Conservation (phyloP, 2,329 filamentous ascomycete genomes). For the Coniosporium tulheliwenetii region DNA sequence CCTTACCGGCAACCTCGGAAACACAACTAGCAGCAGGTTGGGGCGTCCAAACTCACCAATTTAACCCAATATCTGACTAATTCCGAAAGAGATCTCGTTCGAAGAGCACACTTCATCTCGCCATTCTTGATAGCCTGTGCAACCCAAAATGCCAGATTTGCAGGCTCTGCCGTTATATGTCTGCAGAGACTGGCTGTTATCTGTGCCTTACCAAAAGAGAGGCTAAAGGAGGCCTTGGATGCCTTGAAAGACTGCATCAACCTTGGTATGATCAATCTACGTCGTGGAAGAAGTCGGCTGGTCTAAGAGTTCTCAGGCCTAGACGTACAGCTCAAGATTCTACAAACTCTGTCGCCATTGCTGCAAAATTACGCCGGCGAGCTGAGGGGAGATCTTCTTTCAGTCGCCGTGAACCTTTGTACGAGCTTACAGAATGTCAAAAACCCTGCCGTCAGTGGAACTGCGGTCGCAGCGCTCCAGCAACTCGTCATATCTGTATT, state of each 20-base stretch:
- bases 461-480: slow-evolving; percentile 88
- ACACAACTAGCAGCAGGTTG: slow-evolving; percentile 56
- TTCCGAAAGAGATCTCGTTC: slow-evolving; percentile 53
- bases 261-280: slow-evolving; percentile 20
- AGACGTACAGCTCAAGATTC: slow-evolving; percentile 89
- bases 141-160: slow-evolving; percentile 82
- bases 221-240: slow-evolving; percentile 74
- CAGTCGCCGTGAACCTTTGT: slow-evolving; percentile 76
- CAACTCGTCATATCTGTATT: slow-evolving; percentile 87
- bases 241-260: slow-evolving; percentile 70
- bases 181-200: slow-evolving; percentile 78
- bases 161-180: slow-evolving; percentile 72
- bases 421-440: slow-evolving; percentile 84
- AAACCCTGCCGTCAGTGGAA: slow-evolving; percentile 86
- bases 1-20: slow-evolving; percentile 58
- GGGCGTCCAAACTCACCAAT: slow-evolving; percentile 5
- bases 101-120: slow-evolving; percentile 70
- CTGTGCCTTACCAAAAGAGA: slow-evolving; percentile 60
- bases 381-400: slow-evolving; percentile 65
- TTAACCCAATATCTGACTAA: not conserved
- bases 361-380: slow-evolving; percentile 80
- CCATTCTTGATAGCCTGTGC: slow-evolving; percentile 89
- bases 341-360: slow-evolving; percentile 79
- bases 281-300: too few relatives aligned
- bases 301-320: slow-evolving; percentile 23